phyloP scores from a whole-genome alignment of 352 stramenopile genomes.

The Pythium sp. region DNA sequence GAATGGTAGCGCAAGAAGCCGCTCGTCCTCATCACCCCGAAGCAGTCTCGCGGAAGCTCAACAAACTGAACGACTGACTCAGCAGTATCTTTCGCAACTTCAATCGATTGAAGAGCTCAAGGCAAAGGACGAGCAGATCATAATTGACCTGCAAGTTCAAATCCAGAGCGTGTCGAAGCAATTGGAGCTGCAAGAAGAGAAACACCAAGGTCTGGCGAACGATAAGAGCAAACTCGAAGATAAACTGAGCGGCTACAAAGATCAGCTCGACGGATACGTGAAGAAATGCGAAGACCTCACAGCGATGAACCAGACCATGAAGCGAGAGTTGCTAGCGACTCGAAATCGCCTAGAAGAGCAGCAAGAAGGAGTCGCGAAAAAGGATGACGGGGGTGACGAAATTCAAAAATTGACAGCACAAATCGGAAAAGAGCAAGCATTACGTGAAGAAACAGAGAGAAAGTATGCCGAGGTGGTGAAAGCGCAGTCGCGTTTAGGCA shows the following conservation, averaged over 20 bases:
- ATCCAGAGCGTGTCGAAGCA: conserved; percentile 10
- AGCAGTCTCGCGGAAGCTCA: conserved; percentile 7
- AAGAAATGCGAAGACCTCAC: conserved; percentile 29
- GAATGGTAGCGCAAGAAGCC: not conserved
- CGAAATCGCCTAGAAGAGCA: conserved; percentile 18
- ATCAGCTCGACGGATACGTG: conserved; percentile 21
- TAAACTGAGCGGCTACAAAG: conserved; percentile 21
- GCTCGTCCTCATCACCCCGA: conserved; percentile 1
- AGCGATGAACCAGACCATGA: conserved; percentile 28
- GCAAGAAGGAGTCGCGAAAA: not conserved
- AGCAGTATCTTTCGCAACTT: conserved; percentile 19
- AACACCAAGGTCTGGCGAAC: conserved; percentile 17
- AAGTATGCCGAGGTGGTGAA: conserved; percentile 15
- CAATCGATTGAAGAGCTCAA: conserved; percentile 36
- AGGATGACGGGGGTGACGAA: conserved; percentile 20
- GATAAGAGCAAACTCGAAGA: conserved; percentile 22
- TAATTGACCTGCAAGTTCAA: conserved; percentile 18
- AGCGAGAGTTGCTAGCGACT: conserved; percentile 29
- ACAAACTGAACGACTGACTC: conserved; percentile 2
- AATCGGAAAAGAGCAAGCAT: conserved; percentile 13
- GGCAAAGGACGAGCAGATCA: conserved; percentile 24
- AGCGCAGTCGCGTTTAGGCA: conserved; percentile 4
- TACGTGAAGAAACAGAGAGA: conserved; percentile 4
- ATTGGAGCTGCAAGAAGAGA: conserved; percentile 27
- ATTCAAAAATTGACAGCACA: conserved; percentile 13